Evolutionary conservation across 345 rosid species (phyloP).

Genomic region (Diplotaxis tenuifolia): DNA sequence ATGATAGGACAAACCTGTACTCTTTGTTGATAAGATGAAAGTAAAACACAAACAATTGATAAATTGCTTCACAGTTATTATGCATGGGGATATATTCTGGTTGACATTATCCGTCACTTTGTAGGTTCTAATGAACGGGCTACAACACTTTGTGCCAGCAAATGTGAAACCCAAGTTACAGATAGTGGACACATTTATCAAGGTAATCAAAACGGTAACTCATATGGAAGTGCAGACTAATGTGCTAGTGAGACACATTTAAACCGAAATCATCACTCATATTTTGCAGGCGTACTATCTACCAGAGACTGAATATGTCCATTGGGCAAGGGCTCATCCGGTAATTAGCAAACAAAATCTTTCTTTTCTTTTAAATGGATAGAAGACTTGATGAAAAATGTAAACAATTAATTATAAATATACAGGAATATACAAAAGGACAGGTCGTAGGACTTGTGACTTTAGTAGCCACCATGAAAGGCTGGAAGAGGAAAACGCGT

Average conservation of each 20-base stretch:
- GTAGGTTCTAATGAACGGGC: conserved; percentile 89
- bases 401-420: not conserved
- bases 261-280: too few species aligned
- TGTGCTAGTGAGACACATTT: not conserved
- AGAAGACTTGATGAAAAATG: not conserved
- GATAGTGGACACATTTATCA: conserved; percentile 76
- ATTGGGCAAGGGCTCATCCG: conserved; percentile 93
- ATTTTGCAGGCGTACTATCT: conserved; percentile 98
- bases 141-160: conserved; percentile 68
- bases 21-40: conserved; percentile 7
- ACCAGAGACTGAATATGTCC: conserved; percentile 93
- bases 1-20: not conserved
- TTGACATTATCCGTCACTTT: not conserved
- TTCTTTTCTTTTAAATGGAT: not conserved
- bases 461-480: conserved; percentile 88
- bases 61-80: not conserved
- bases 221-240: not conserved
- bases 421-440: conserved; percentile 76
- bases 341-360: conserved; percentile 44
- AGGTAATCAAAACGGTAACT: conserved; percentile 46
- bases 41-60: not conserved
- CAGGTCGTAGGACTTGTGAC: conserved; percentile 81
- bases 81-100: not conserved
- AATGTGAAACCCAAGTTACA: conserved; percentile 80
- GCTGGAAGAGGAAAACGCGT: conserved; percentile 95